These are phyloP conservation scores for Meyerozyma athensensis DNA, from an alignment of 1,139 yeast genomes.

Conservation along the genomic window DNA sequence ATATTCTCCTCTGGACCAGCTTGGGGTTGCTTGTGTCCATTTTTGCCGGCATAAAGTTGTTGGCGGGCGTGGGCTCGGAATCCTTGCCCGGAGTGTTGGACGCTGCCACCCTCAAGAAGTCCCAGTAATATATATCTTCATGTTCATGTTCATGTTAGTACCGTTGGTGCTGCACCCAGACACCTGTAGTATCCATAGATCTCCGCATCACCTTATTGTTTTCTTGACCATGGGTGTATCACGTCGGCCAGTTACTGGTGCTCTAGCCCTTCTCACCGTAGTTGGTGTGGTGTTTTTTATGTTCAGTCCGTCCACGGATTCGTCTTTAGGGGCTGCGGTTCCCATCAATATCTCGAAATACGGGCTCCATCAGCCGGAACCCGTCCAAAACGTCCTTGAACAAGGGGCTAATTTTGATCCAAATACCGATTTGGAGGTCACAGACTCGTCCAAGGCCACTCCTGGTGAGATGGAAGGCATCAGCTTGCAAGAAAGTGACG, in stretches of 20 bases:
- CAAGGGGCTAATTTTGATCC: background rate
- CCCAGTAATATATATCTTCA: constrained; percentile 4
- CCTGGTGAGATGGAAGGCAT: background rate
- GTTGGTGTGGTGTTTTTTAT: constrained; percentile 24
- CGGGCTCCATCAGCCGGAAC: background rate
- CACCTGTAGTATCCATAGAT: background rate
- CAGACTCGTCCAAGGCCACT: background rate
- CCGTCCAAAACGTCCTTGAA: background rate
- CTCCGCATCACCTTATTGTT: background rate
- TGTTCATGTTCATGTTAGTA: background rate
- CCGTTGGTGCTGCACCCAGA: no score
- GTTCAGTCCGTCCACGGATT: constrained; percentile 18
- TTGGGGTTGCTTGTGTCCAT: constrained; percentile 43
- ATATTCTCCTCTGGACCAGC: constrained; percentile 64
- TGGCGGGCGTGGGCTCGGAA: constrained; percentile 51
- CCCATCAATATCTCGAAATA: constrained; percentile 17
- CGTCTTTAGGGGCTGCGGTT: constrained; percentile 20
- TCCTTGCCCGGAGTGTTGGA: constrained; percentile 67
- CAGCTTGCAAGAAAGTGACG: background rate
- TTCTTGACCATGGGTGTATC: background rate
- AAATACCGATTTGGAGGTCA: background rate
- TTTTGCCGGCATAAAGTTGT: constrained; percentile 51
- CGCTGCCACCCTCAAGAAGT: constrained; percentile 48
- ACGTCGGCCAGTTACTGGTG: constrained; percentile 23
- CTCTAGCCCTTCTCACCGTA: constrained; percentile 21